A percentile compares a stretch with the other conserved stretches of the same genome.
phyloP scores from a whole-genome alignment of 2,329 filamentous ascomycete genomes.

The Hypomyces perniciosus region DNA sequence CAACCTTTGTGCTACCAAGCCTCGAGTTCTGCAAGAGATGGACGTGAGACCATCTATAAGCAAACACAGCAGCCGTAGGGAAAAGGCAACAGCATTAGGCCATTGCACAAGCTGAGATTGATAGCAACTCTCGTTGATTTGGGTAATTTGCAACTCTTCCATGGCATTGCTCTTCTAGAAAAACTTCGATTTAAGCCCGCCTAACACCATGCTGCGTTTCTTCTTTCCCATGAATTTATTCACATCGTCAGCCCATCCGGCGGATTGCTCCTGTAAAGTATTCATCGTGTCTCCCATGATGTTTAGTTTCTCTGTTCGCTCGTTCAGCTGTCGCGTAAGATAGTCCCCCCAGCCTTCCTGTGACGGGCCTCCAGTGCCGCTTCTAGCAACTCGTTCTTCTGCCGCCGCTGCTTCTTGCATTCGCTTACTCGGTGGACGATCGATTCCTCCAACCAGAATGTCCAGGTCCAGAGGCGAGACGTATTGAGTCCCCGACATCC shows the following conservation, averaged over 20 bases:
- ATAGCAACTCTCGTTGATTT: too few relatives aligned
- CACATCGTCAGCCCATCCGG: conserved; percentile 80
- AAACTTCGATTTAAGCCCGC: conserved; percentile 59
- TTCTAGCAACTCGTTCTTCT: conserved; percentile 58
- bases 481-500: conserved; percentile 93
- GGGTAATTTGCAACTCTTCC: too few relatives aligned
- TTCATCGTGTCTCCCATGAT: conserved; percentile 83
- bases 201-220: conserved; percentile 77
- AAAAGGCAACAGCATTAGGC: too few relatives aligned
- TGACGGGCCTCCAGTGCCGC: conserved; percentile 25
- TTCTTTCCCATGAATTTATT: conserved; percentile 81
- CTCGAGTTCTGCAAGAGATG: too few relatives aligned
- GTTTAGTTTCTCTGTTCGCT: conserved; percentile 81
- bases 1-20: too few relatives aligned
- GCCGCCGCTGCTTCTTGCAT: conserved; percentile 76
- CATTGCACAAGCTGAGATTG: too few relatives aligned
- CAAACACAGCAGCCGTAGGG: too few relatives aligned
- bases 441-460: conserved; percentile 79
- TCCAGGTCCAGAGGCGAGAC: conserved; percentile 84
- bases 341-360: conserved; percentile 70
- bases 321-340: conserved; percentile 79
- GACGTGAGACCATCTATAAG: too few relatives aligned
- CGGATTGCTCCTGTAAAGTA: conserved; percentile 70
- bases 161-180: conserved; percentile 19
- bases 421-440: conserved; percentile 80